Evolutionary conservation across 2,329 filamentous ascomycete genomes (phyloP), one percentile per base, ranked within the genome.

Genomic region (Colletotrichum godetiae): DNA sequence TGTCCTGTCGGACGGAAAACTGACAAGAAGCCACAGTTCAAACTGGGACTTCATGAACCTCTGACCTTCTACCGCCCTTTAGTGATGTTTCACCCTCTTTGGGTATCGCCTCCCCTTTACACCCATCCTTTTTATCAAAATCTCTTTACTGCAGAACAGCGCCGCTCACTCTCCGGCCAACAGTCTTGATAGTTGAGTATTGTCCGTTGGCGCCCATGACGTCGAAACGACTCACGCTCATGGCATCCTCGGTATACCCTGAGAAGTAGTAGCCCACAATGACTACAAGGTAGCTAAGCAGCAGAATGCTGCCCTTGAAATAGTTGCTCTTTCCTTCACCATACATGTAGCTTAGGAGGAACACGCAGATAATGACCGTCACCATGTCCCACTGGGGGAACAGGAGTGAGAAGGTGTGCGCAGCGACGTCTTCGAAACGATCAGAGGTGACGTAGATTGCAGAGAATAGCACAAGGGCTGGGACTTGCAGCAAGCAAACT

Each of bases 331-430:
- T 99, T 53, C 97, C 97, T 84, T 99, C 97, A 64, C 96, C 94
- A 78, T 98, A 97, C 87, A 99, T 96, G 86, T 98, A 98, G 79
- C 95, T 98, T 76, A 99, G 91, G 69, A 99, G 86, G 86, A 99
- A 98, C 22, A 99, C 95, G 79, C 96, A 98, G 19, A 99, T 86
- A 73, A 98, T 98, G 19, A 98, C 95, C 0, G 94, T 98, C 13
- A 98, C 92, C 94, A 99, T 97, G 82, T 99, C 97, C 96, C 96
- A 99, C 82, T 99, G 97, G 1, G 97, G 97, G 85, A 99, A 98
- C 57, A 98, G 94, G 42, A 99, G 89, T 46, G 92, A 94, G 81
- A 97, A 97, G 0, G 92, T 94, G 80, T 93, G 92, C 12, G 84
- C 83, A 4, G 86, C 79, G 55, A 87, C 84, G 55, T 86, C 83